phyloP scores from a whole-genome alignment of 192 early-diverging fungal genomes.

The Coemansia sp. region DNA sequence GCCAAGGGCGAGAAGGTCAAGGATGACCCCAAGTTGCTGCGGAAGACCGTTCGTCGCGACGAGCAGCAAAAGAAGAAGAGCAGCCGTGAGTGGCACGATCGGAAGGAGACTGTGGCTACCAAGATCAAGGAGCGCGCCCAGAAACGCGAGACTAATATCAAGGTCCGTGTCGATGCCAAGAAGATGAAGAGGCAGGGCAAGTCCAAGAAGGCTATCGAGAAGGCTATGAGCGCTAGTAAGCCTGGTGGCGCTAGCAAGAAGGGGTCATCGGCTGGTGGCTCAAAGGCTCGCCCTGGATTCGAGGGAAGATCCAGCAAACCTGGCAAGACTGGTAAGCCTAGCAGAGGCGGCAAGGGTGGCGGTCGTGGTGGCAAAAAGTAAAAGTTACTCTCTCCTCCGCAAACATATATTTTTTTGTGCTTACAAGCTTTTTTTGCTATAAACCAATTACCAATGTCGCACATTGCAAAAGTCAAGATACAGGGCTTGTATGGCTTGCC shows the following conservation, averaged over 20 bases:
- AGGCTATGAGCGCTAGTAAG: conserved; percentile 23
- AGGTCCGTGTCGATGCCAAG: conserved; percentile 76
- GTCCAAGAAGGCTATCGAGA: conserved; percentile 64
- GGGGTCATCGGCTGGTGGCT: not conserved
- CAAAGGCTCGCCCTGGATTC: conserved; percentile 52
- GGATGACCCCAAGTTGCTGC: conserved; percentile 87
- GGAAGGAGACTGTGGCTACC: conserved; percentile 67
- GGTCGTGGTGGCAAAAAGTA: conserved; percentile 2
- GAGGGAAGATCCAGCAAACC: conserved; percentile 32
- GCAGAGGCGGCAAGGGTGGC: conserved; percentile 24
- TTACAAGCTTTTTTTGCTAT: not conserved
- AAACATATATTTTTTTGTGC: not conserved
- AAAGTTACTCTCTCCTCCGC: not conserved
- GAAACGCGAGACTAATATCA: conserved; percentile 86
- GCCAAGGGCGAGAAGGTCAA: conserved; percentile 91
- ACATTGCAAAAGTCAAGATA: conserved; percentile 36
- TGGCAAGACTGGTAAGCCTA: not conserved
- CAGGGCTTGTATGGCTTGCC: conserved; percentile 47
- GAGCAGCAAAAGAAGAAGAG: conserved; percentile 86
- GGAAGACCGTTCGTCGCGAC: conserved; percentile 88
- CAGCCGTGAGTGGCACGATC: conserved; percentile 78
- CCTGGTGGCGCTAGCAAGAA: conserved; percentile 16
- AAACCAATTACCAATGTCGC: conserved; percentile 11
- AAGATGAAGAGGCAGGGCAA: conserved; percentile 73
- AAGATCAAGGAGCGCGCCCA: conserved; percentile 69